Base-by-base conservation (phyloP, 306 rosid species). In the Vicia villosa region DNA sequence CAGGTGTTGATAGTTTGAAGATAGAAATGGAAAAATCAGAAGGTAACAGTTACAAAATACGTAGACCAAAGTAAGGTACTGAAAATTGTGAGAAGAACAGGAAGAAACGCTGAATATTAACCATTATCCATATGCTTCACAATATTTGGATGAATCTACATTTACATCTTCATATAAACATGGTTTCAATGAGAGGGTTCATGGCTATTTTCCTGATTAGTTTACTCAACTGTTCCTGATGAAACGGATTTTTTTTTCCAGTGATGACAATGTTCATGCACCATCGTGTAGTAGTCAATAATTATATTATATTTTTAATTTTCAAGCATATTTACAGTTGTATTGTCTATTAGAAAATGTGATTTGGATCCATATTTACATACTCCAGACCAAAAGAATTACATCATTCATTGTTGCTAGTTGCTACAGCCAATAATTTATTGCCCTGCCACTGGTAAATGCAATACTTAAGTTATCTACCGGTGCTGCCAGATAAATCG, bases 401-500 rank as follows among this genome's bases (percentile, higher is more conserved):
- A 34, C 38, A 34, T 34, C 38, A 34, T 7, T 6, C 38, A 34
- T 34, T 34, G 38, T 7, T 34, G 10, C 38, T 34, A 34, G 38
- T 7, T 34, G 10, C 38, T 34, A 34, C 37, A 6, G 37, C 37
- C 37, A 32, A 32, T 32, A 32, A 32, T 6, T 32, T 32, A 32
- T 32, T 32, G 37, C 37, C 37, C 37, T 5, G 7, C 34, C 37
- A 5, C 8, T 34, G 38, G 8, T 3, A 34, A 34, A 34, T 34
- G 38, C 38, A 8, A 34, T 34, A 34, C 38, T 7, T 34, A 34
- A 34, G 10, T 34, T 34, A 34, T 34, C 38, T 34, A 67, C 98
- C 79, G 7, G 91, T 90, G 86, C 92, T 90, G 51, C 97, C 96
- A 12, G 97, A 94, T 15, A 90, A 71, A 71, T 94, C 96, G 13